phyloP scores from a whole-genome alignment of 805 yeast genomes.

The Wickerhamomyces strasburgensis region DNA sequence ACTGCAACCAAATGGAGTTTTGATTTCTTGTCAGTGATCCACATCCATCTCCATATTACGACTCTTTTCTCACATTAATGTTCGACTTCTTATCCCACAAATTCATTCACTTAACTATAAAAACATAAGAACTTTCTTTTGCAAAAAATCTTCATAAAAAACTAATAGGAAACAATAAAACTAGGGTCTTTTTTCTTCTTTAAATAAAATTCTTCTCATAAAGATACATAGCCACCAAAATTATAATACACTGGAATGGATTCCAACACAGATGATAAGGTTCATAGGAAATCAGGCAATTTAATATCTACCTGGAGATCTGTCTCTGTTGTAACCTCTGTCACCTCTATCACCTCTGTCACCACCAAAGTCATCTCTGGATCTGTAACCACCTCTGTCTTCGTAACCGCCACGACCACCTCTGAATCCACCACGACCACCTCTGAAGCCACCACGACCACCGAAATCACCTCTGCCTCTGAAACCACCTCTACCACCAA shows the following conservation, averaged over 20 bases:
- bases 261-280: neutral
- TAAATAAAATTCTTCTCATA: too few relatives aligned
- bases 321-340: constrained; percentile 53
- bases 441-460: constrained; percentile 33
- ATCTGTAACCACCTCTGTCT: constrained; percentile 28
- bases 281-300: neutral
- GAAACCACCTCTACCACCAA: constrained; percentile 37
- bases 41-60: neutral
- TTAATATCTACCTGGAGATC: constrained; percentile 74
- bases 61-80: neutral
- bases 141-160: too few relatives aligned
- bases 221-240: neutral
- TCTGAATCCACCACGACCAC: constrained; percentile 33
- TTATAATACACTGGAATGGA: neutral
- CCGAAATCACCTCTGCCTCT: constrained; percentile 42
- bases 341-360: constrained; percentile 33
- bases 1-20: too few relatives aligned
- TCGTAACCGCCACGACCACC: constrained; percentile 31
- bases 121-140: too few relatives aligned
- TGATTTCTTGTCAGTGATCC: neutral
- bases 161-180: too few relatives aligned
- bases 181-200: too few relatives aligned
- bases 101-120: neutral
- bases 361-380: constrained; percentile 33
- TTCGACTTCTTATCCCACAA: neutral